phyloP scores from a whole-genome alignment of 805 yeast species.

The Yamadazyma paraphyllophila region DNA sequence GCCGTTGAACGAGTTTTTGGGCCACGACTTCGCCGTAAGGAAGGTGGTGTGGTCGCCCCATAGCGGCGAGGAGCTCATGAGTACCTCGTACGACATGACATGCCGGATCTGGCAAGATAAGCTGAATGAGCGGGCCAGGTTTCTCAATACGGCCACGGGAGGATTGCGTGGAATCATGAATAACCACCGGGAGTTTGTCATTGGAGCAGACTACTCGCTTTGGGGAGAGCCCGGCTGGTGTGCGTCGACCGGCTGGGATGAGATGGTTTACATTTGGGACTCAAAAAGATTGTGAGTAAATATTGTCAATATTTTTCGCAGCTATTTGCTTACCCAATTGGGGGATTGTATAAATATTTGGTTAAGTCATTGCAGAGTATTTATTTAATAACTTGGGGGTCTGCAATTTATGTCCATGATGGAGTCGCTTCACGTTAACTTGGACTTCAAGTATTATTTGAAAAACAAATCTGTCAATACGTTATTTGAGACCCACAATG shows the following conservation, averaged over 20 bases:
- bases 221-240: slow-evolving; percentile 98
- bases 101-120: slow-evolving; percentile 81
- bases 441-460: slow-evolving; percentile 13
- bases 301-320: not conserved
- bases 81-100: slow-evolving; percentile 91
- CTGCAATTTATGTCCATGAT: slow-evolving; percentile 5
- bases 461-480: slow-evolving; percentile 6
- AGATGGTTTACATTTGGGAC: slow-evolving; percentile 89
- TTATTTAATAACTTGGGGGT: not conserved
- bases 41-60: slow-evolving; percentile 90
- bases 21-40: slow-evolving; percentile 88
- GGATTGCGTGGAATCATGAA: slow-evolving; percentile 61
- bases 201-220: slow-evolving; percentile 91
- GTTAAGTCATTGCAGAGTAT: not conserved
- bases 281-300: slow-evolving; percentile 40
- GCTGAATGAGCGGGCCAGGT: slow-evolving; percentile 56
- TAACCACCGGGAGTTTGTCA: slow-evolving; percentile 81
- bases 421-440: slow-evolving; percentile 13
- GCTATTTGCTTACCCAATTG: slow-evolving; percentile 10
- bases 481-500: slow-evolving; percentile 26
- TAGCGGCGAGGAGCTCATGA: slow-evolving; percentile 61
- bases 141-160: slow-evolving; percentile 37
- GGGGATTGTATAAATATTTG: slow-evolving; percentile 11
- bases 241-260: slow-evolving; percentile 96
- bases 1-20: slow-evolving; percentile 73